Evolutionary conservation across 1,284 basidiomycete species (phyloP), one percentile per base, ranked within the genome.

Genomic region (Tremellales sp.): DNA sequence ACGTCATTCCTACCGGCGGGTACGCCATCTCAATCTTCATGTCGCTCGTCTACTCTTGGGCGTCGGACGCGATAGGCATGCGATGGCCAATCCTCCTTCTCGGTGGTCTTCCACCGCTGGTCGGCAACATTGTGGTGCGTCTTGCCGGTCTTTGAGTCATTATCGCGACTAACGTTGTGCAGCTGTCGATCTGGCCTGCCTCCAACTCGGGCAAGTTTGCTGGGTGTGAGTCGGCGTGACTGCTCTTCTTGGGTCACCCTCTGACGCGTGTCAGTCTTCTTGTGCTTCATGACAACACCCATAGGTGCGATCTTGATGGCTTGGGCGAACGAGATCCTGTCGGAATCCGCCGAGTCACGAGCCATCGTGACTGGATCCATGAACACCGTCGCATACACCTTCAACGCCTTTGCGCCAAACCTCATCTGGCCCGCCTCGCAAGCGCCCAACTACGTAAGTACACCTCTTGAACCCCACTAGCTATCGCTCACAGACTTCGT

Each of bases 181-280:
- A n/a, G n/a, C n/a, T n/a, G n/a, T n/a, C n/a, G n/a, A n/a, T n/a
- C n/a, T n/a, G n/a, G n/a, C n/a, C n/a, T n/a, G n/a, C n/a, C n/a
- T n/a, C n/a, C n/a, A n/a, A n/a, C n/a, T n/a, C n/a, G n/a, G n/a
- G n/a, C n/a, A n/a, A n/a, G n/a, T n/a, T n/a, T n/a, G n/a, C n/a
- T 49, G 53, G 12, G 43, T 45, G 1, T 48, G 54, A 13, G 56
- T 46, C n/a, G 54, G 48, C 26, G 39, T 48, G 37, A 25, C 24
- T 56, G 58, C 55, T 56, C 58, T 10, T 46, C 47, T 12, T 22
- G 24, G 12, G 49, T 52, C 17, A 29, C 19, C 6, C 19, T 40
- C 45, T 54, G 58, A 45, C 56, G 56, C 26, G 54, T 50, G 11
- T 57, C 54, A 13, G 56, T 57, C 54, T 59, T 51, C 49, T 43